Evolutionary conservation across 352 stramenopile genomes (phyloP), one percentile per base, ranked within the genome.

Genomic region (Sclerospora graminicola): DNA sequence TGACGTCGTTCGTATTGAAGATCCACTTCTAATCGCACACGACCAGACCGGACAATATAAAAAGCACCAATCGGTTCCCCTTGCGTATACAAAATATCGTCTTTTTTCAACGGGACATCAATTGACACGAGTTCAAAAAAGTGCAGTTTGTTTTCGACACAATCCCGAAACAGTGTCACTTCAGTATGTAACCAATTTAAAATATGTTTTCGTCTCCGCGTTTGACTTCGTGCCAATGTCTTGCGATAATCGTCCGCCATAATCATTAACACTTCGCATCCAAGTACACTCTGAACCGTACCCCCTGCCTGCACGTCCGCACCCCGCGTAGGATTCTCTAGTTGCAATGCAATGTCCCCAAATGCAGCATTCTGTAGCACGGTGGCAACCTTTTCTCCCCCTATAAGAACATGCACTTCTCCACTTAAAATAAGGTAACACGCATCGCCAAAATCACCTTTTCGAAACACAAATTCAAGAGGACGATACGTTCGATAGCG

Each of bases 101-200:
- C 70, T 31, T 68, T 63, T 31, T 81, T 71, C 0, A 86, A 53
- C 18, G 61, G 63, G 29, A 86, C 63, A 41, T 86, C 70, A 33
- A 86, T 75, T 13, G 74, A 84, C 31, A 84, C 74, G 39, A 83
- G 68, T 47, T 86, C 74, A 53, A 82, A 86, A 48, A 81, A 86
- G 40, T 82, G 70, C 16, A 86, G 60, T 20, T 86, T 86, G 54
- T 66, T 82, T 48, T 86, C 74, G 11, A 81, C 66, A 18, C 72
- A 86, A 47, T 84, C 74, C 5, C 74, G 70, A 50, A 86, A 84
- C 21, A 84, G 48, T 16, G 59, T 49, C 18, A 84, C 70, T 35
- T 86, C 74, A 0, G 66, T 77, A 51, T 83, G 74, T 32, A 86
- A 45, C 70, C 74, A 86, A 15, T 59, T 68, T 21, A 79, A 74